phyloP scores from a whole-genome alignment of 2,329 filamentous ascomycete species.

The Penicillium olsonii region DNA sequence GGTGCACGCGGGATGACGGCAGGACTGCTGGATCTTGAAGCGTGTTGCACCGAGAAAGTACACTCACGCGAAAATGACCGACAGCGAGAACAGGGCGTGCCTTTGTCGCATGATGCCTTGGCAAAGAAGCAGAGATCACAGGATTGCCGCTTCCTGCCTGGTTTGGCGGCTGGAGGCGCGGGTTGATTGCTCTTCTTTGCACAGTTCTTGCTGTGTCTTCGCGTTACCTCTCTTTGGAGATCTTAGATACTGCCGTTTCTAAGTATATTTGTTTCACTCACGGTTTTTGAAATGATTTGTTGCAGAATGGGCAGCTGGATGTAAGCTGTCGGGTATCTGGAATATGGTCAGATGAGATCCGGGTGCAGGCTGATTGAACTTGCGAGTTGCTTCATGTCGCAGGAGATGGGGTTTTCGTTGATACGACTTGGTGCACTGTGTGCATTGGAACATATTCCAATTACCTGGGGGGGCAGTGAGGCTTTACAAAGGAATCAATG shows the following conservation, averaged over 20 bases:
- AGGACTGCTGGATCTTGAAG: slow-evolving; percentile 4
- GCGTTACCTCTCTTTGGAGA: slow-evolving; percentile 28
- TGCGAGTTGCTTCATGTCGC: slow-evolving; percentile 33
- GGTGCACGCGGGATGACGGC: slow-evolving; percentile 5
- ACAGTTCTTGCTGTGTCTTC: slow-evolving; percentile 32
- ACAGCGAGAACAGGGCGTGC: slow-evolving; percentile 29
- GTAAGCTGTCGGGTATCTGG: slow-evolving; percentile 26
- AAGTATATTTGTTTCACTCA: slow-evolving; percentile 3
- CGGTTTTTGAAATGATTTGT: slow-evolving; percentile 32
- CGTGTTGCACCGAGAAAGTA: slow-evolving; percentile 13
- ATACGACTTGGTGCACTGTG: slow-evolving; percentile 31
- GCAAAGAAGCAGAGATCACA: slow-evolving; percentile 30
- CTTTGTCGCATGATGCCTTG: slow-evolving; percentile 30
- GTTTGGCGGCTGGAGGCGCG: slow-evolving; percentile 27
- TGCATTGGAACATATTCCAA: slow-evolving; percentile 28
- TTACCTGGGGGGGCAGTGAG: not conserved
- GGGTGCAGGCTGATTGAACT: not conserved
- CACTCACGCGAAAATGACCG: slow-evolving; percentile 22
- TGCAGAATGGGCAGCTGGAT: slow-evolving; percentile 32
- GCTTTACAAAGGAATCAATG: no score
- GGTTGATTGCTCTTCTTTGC: slow-evolving; percentile 33
- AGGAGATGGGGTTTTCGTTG: slow-evolving; percentile 30
- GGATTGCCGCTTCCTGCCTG: slow-evolving; percentile 32
- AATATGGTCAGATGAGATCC: slow-evolving; percentile 8
- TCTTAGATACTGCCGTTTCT: not conserved